Conservation (phyloP, 345 rosid species). For the Durio zibethinus region DNA sequence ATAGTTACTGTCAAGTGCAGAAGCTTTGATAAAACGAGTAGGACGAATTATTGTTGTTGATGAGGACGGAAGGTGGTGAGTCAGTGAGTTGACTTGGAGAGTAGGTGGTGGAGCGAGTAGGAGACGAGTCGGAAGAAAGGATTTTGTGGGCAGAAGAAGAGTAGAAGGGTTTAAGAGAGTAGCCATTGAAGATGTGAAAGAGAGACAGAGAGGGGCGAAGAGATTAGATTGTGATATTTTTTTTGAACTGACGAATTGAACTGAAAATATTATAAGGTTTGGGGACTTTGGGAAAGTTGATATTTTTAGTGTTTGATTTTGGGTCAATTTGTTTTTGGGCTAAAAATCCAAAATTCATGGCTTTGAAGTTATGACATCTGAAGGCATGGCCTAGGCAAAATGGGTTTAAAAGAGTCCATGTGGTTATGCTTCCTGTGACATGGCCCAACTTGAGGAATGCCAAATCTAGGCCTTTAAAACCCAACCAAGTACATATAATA, state of each 20-base stretch:
- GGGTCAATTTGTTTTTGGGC: no score
- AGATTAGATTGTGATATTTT: constrained; percentile 6
- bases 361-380: no score
- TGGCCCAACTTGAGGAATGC: no score
- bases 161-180: constrained; percentile 39
- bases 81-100: constrained; percentile 21
- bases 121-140: constrained; percentile 15
- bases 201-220: background rate
- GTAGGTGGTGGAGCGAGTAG: constrained; percentile 4
- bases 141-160: constrained; percentile 38
- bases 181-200: constrained; percentile 40
- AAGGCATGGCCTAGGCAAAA: no score
- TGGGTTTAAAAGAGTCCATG: no score
- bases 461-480: no score
- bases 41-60: constrained; percentile 19
- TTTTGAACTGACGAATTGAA: background rate
- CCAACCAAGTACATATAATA: no score
- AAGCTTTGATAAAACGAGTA: constrained; percentile 36
- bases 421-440: no score
- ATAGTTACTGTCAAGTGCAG: constrained; percentile 55
- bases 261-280: background rate
- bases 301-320: background rate
- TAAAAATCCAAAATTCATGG: no score
- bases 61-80: constrained; percentile 7
- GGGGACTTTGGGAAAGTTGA: background rate